These are phyloP conservation scores for Eimeria zaria DNA, from an alignment of 169 alveolate genomes.

Conservation along the genomic window DNA sequence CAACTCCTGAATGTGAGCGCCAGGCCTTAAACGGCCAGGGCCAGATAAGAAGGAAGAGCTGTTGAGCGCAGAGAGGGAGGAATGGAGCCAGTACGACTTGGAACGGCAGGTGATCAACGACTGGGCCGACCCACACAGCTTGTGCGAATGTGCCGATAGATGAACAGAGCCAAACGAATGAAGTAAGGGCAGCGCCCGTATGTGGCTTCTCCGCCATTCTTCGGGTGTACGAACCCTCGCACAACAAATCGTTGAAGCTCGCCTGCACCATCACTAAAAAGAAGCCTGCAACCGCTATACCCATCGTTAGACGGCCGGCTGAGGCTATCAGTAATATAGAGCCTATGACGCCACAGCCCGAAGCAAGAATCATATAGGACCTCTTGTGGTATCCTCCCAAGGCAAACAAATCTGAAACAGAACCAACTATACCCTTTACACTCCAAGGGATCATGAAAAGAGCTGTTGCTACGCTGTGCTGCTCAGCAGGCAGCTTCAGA, in stretches of 20 bases:
- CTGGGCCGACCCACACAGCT: constrained; percentile 84
- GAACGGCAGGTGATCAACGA: constrained; percentile 78
- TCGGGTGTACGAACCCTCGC: constrained; percentile 82
- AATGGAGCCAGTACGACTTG: constrained; percentile 64
- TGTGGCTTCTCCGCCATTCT: constrained; percentile 82
- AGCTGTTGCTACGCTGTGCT: constrained; percentile 82
- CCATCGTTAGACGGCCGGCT: constrained; percentile 53
- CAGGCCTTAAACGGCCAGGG: constrained; percentile 81
- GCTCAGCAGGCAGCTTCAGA: constrained; percentile 77
- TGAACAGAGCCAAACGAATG: constrained; percentile 83
- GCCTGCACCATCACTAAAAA: constrained; percentile 79
- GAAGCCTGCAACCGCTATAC: constrained; percentile 68
- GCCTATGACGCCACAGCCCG: constrained; percentile 78
- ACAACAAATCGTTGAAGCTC: constrained; percentile 76
- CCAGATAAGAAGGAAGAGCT: constrained; percentile 67
- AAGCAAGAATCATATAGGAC: constrained; percentile 70
- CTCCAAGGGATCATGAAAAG: constrained; percentile 84
- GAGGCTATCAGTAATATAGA: constrained; percentile 38
- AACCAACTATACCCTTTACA: constrained; percentile 81
- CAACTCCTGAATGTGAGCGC: constrained; percentile 63
- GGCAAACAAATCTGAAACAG: constrained; percentile 80
- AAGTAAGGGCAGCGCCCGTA: constrained; percentile 77
- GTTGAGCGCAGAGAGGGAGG: constrained; percentile 74
- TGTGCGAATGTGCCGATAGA: constrained; percentile 72
- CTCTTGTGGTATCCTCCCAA: constrained; percentile 83